phyloP scores from a whole-genome alignment of 306 rosid genomes.

The Vigna radiata region DNA sequence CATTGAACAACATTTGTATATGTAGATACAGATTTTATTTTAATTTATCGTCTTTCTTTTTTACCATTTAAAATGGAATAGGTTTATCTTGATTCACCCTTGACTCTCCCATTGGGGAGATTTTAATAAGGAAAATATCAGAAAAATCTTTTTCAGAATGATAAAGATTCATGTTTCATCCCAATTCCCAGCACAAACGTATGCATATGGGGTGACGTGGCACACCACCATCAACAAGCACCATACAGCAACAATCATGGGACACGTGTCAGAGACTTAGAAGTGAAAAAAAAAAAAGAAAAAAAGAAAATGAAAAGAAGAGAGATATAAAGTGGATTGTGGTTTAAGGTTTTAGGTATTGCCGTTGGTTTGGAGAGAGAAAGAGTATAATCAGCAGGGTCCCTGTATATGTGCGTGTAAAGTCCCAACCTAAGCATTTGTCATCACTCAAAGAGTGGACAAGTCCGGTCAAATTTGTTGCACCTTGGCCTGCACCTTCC shows the following conservation, averaged over 20 bases:
- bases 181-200: background rate
- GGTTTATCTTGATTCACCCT: too few species aligned
- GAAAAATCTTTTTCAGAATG: background rate
- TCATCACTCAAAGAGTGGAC: slow-evolving; percentile 39
- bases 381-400: background rate
- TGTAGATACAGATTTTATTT: too few species aligned
- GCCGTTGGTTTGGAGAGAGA: slow-evolving; percentile 55
- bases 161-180: background rate
- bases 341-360: slow-evolving; percentile 58
- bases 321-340: slow-evolving; percentile 38
- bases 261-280: slow-evolving; percentile 43
- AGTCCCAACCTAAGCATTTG: slow-evolving; percentile 41
- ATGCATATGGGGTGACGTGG: slow-evolving; percentile 1
- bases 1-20: too few species aligned
- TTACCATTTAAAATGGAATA: too few species aligned
- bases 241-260: background rate
- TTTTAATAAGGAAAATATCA: background rate
- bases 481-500: slow-evolving; percentile 64
- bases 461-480: slow-evolving; percentile 55
- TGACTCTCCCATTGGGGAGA: too few species aligned
- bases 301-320: background rate
- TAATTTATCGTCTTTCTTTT: too few species aligned
- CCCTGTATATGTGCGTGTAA: slow-evolving; percentile 55
- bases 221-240: background rate
- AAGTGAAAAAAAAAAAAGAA: slow-evolving; percentile 11